Percentiles rank a stretch among this genome's conserved stretches.
These are phyloP conservation scores for Protomyces inundatus DNA, from an alignment of 1,139 yeast species.

Conservation along the genomic window DNA sequence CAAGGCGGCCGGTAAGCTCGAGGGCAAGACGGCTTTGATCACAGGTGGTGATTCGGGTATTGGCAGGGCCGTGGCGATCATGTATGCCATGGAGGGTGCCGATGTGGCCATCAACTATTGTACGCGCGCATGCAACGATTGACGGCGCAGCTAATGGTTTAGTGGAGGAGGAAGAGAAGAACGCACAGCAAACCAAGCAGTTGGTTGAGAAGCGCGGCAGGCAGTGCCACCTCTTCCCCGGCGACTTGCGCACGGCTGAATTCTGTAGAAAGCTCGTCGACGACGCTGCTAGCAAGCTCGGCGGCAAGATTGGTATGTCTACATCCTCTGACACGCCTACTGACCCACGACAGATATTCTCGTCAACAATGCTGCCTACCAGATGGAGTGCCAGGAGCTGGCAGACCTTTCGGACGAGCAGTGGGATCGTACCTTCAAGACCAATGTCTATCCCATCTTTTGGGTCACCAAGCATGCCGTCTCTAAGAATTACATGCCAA, in stretches of 20 bases:
- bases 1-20: slow-evolving; percentile 1
- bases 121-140: background rate
- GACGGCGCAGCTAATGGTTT: background rate
- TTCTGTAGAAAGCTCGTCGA: background rate
- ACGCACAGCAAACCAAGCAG: slow-evolving; percentile 3
- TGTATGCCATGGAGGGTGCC: slow-evolving; percentile 12
- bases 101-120: slow-evolving; percentile 3
- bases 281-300: background rate
- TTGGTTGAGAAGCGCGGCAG: slow-evolving; percentile 2
- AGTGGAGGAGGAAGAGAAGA: background rate
- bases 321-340: background rate
- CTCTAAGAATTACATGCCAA: background rate
- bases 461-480: slow-evolving; percentile 15
- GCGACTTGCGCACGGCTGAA: background rate
- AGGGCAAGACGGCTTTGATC: slow-evolving; percentile 1
- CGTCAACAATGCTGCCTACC: slow-evolving; percentile 24
- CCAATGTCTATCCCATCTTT: slow-evolving; percentile 2
- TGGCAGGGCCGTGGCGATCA: slow-evolving; percentile 11
- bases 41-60: slow-evolving; percentile 22
- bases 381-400: slow-evolving; percentile 18
- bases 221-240: background rate
- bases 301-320: background rate
- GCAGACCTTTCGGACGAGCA: slow-evolving; percentile 6
- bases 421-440: slow-evolving; percentile 1
- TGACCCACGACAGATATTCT: slow-evolving; percentile 1